phyloP scores from a whole-genome alignment of 306 rosid species.

The Vicia faba region DNA sequence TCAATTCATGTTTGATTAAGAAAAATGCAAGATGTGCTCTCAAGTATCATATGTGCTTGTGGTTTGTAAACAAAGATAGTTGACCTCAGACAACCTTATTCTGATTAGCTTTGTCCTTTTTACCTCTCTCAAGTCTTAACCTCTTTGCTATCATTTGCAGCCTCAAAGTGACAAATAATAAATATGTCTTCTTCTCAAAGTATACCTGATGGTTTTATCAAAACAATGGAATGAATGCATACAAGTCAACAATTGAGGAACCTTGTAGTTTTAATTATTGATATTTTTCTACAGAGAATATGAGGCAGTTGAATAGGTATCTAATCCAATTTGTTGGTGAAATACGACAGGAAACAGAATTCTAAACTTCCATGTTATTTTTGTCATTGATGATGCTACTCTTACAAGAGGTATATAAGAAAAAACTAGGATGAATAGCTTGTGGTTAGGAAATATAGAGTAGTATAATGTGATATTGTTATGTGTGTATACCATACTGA shows the following conservation, averaged over 20 bases:
- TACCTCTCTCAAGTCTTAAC: slow-evolving; percentile 10
- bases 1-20: slow-evolving; percentile 25
- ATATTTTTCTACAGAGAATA: slow-evolving; percentile 18
- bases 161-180: slow-evolving; percentile 23
- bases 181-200: slow-evolving; percentile 27
- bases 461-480: slow-evolving; percentile 2
- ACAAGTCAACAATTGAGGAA: slow-evolving; percentile 18
- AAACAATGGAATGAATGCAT: slow-evolving; percentile 18
- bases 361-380: slow-evolving; percentile 18
- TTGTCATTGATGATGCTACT: slow-evolving; percentile 1
- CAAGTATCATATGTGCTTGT: neutral
- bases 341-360: slow-evolving; percentile 24
- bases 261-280: slow-evolving; percentile 14
- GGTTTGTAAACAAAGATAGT: slow-evolving; percentile 6
- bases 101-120: neutral
- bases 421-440: slow-evolving; percentile 19
- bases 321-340: slow-evolving; percentile 25
- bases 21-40: slow-evolving; percentile 1
- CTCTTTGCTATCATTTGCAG: slow-evolving; percentile 43
- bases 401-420: slow-evolving; percentile 24
- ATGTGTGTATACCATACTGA: slow-evolving; percentile 16
- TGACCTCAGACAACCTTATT: neutral
- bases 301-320: slow-evolving; percentile 18
- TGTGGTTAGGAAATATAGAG: slow-evolving; percentile 19
- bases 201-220: slow-evolving; percentile 23